These are phyloP conservation scores for Scutellaria barbata DNA, from an alignment of 257 asterid genomes.

Conservation along the genomic window DNA sequence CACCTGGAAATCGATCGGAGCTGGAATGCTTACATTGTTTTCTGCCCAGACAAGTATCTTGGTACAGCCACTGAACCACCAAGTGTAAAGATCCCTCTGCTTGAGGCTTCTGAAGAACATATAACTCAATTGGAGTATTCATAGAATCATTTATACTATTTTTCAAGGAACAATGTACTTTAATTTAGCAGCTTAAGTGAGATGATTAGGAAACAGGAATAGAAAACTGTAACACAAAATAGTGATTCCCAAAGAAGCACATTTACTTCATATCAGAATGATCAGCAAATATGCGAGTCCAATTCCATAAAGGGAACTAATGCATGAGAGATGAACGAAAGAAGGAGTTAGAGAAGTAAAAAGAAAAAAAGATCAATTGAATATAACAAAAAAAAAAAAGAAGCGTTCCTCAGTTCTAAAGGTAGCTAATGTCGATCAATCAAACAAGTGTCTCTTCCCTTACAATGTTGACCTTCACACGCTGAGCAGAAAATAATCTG, in stretches of 20 bases:
- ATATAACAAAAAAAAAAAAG: too few species aligned
- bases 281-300: slow-evolving; percentile 10
- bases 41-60: slow-evolving; percentile 48
- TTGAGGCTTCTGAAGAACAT: slow-evolving; percentile 63
- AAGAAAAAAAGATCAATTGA: background rate
- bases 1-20: slow-evolving; percentile 50
- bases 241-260: background rate
- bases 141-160: slow-evolving; percentile 20
- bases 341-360: background rate
- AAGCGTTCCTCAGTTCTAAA: slow-evolving; percentile 3
- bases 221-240: slow-evolving; percentile 1
- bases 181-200: background rate
- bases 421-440: slow-evolving; percentile 15
- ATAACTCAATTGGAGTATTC: slow-evolving; percentile 46
- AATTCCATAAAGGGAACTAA: background rate
- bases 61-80: slow-evolving; percentile 41
- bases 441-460: slow-evolving; percentile 13
- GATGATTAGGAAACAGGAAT: slow-evolving; percentile 2
- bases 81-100: slow-evolving; percentile 62
- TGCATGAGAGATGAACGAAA: background rate
- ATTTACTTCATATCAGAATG: background rate
- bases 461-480: background rate
- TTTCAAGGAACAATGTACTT: background rate
- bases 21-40: slow-evolving; percentile 51
- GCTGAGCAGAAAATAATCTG: slow-evolving; percentile 30